These are phyloP conservation scores for Melampsora larici-populina DNA, from an alignment of 1,284 basidiomycete genomes.

Conservation along the genomic window DNA sequence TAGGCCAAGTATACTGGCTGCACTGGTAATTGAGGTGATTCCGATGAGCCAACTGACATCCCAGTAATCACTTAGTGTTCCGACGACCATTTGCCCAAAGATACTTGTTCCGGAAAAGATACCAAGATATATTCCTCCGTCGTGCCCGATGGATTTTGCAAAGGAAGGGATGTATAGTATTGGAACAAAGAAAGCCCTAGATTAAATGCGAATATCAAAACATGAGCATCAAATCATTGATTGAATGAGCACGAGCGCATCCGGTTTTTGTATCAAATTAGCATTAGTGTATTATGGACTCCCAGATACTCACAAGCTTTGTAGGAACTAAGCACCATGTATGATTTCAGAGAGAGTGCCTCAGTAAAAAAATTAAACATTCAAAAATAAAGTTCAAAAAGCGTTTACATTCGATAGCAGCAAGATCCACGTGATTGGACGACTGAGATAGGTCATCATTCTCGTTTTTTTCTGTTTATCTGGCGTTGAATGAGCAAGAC, in stretches of 20 bases:
- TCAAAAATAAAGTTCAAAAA: too few relatives aligned
- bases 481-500: conserved; percentile 6
- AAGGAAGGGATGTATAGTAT: conserved; percentile 29
- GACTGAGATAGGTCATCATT: conserved; percentile 13
- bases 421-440: conserved; percentile 29
- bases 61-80: conserved; percentile 25
- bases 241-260: too few relatives aligned
- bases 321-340: too few relatives aligned
- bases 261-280: too few relatives aligned
- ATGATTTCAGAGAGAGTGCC: too few relatives aligned
- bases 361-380: too few relatives aligned
- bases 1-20: conserved; percentile 31
- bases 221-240: too few relatives aligned
- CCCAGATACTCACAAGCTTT: too few relatives aligned
- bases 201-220: too few relatives aligned
- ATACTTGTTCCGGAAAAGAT: conserved; percentile 25
- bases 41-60: conserved; percentile 34
- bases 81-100: conserved; percentile 20
- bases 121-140: conserved; percentile 14
- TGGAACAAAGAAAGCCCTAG: conserved; percentile 32
- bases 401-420: background rate
- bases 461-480: background rate
- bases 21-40: conserved; percentile 17
- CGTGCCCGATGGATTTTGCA: conserved; percentile 2
- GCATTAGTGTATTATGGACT: too few relatives aligned